Evolutionary conservation across 1,284 basidiomycete species (phyloP).

Genomic region (Trametes polyzona): DNA sequence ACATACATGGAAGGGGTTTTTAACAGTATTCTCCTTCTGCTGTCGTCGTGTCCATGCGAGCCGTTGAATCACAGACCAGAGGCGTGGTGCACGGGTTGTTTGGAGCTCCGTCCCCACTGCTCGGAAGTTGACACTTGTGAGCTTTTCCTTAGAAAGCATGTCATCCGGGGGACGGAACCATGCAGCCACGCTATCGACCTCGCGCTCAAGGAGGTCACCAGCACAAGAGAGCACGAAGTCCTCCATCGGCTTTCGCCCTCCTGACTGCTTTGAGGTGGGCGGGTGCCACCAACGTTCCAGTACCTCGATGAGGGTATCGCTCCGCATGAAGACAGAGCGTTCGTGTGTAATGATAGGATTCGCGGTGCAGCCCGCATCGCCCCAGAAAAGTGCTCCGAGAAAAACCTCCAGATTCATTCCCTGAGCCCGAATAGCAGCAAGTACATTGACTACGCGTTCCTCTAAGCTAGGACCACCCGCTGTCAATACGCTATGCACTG

Average conservation of each 20-base stretch:
- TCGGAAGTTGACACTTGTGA: not conserved
- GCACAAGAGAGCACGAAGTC: not conserved
- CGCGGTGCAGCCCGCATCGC: not conserved
- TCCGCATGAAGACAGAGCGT: not conserved
- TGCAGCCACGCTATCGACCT: not conserved
- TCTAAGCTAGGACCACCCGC: not conserved
- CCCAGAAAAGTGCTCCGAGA: slow-evolving; percentile 5
- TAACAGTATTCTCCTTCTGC: not conserved
- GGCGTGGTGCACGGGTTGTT: not conserved
- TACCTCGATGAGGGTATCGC: not conserved
- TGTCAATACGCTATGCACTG: not conserved
- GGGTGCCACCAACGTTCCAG: not conserved
- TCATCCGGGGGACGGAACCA: not conserved
- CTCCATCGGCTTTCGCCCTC: not conserved
- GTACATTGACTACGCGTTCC: not conserved
- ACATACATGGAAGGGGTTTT: slow-evolving; percentile 7
- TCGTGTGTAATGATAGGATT: not conserved
- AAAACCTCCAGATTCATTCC: slow-evolving; percentile 6
- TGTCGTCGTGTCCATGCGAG: not conserved
- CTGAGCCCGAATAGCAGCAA: not conserved
- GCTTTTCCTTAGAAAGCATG: not conserved
- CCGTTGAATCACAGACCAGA: not conserved
- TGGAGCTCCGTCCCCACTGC: not conserved
- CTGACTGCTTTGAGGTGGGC: not conserved
- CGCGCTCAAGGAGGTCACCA: not conserved